Percentiles rank a stretch among this genome's conserved stretches.
phyloP scores from a whole-genome alignment of 805 yeast species.

The Candida succiphila region DNA sequence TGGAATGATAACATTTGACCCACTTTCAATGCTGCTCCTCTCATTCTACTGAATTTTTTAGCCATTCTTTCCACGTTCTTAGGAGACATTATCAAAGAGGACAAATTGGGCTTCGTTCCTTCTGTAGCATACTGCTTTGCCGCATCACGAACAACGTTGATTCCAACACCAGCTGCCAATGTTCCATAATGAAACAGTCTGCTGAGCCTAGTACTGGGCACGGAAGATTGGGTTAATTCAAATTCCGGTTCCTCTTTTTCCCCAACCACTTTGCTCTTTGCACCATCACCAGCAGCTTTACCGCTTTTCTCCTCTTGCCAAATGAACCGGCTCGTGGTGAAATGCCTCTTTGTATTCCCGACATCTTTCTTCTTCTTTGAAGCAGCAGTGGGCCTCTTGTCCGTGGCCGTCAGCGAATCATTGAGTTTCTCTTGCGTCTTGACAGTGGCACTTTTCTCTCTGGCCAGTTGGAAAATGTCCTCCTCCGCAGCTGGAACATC shows the following conservation, averaged over 20 bases:
- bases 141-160: constrained; percentile 75
- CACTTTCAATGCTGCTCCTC: constrained; percentile 96
- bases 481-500: constrained; percentile 7
- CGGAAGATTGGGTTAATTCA: constrained; percentile 54
- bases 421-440: constrained; percentile 7
- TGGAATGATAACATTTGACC: constrained; percentile 98
- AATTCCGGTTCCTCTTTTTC: constrained; percentile 26
- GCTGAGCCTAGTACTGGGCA: constrained; percentile 82
- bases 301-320: constrained; percentile 1
- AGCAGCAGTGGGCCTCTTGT: constrained; percentile 15
- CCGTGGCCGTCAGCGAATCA: no score
- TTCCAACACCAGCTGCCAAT: constrained; percentile 83
- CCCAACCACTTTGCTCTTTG: constrained; percentile 14
- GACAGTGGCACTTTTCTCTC: constrained; percentile 16
- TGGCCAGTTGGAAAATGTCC: constrained; percentile 25
- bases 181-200: constrained; percentile 89
- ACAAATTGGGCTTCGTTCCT: constrained; percentile 34
- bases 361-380: constrained; percentile 6
- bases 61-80: constrained; percentile 83
- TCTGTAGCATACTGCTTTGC: constrained; percentile 52
- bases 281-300: neutral
- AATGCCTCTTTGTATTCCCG: constrained; percentile 12
- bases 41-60: constrained; percentile 80
- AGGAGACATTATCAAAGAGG: constrained; percentile 61
- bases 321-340: constrained; percentile 5